These are phyloP conservation scores for Lycium ferocissimum DNA, from an alignment of 257 asterid genomes.

Conservation along the genomic window DNA sequence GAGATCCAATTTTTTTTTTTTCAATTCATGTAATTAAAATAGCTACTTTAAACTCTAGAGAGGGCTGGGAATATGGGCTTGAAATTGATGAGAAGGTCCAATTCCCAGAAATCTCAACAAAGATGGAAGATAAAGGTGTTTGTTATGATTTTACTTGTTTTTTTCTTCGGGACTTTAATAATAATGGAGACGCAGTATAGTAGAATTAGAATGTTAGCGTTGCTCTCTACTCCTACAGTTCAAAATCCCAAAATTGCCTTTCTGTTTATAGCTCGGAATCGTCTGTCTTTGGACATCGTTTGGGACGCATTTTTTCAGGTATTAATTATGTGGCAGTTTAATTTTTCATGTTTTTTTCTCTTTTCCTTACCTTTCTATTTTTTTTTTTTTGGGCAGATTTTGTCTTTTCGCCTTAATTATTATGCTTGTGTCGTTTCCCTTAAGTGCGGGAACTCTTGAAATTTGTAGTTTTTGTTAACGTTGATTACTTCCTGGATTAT, in stretches of 20 bases:
- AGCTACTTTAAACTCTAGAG: background rate
- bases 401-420: background rate
- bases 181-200: constrained; percentile 71
- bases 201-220: constrained; percentile 56
- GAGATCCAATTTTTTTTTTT: background rate
- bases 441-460: constrained; percentile 21
- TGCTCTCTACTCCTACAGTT: constrained; percentile 53
- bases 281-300: constrained; percentile 77
- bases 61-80: constrained; percentile 20
- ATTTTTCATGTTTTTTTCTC: background rate
- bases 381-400: background rate
- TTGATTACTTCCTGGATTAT: background rate
- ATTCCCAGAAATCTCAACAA: constrained; percentile 62
- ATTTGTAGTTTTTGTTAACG: constrained; percentile 14
- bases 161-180: constrained; percentile 61
- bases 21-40: no score
- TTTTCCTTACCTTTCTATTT: background rate
- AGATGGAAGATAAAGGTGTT: constrained; percentile 74
- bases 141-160: constrained; percentile 51
- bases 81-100: constrained; percentile 30
- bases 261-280: constrained; percentile 87
- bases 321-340: background rate
- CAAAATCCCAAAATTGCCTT: constrained; percentile 79
- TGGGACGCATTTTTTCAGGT: constrained; percentile 95
- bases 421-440: background rate